Evolutionary conservation across 169 alveolate species (phyloP).

Genomic region (Plasmodium falciparum): DNA sequence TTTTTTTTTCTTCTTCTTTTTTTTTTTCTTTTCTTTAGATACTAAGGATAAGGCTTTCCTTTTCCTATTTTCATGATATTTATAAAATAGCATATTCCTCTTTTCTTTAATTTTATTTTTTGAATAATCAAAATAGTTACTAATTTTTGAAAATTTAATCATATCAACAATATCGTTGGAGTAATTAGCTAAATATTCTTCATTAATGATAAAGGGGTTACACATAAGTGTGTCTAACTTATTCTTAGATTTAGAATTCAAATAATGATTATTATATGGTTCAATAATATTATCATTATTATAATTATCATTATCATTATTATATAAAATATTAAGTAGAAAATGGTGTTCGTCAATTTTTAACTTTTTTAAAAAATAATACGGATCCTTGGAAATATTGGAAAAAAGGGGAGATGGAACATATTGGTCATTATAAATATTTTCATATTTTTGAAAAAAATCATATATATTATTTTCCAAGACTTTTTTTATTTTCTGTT

Average conservation of each 20-base stretch:
- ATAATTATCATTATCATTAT: too few relatives aligned
- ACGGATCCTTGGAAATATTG: conserved; percentile 12
- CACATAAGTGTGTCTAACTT: too few relatives aligned
- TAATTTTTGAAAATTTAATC: conserved; percentile 28
- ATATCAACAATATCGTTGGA: conserved; percentile 28
- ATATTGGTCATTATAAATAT: neutral
- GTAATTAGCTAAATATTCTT: conserved; percentile 9
- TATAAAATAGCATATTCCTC: conserved; percentile 25
- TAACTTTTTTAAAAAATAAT: conserved; percentile 48
- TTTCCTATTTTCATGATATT: neutral
- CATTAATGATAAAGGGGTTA: too few relatives aligned
- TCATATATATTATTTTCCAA: conserved; percentile 37
- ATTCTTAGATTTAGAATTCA: too few relatives aligned
- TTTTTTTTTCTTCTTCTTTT: conserved; percentile 7
- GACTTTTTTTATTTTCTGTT: conserved; percentile 35
- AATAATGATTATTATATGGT: too few relatives aligned
- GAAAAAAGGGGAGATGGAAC: neutral
- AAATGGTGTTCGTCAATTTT: conserved; percentile 59
- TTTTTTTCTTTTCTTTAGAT: conserved; percentile 3
- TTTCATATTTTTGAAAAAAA: conserved; percentile 2
- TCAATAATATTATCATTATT: too few relatives aligned
- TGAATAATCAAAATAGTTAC: conserved; percentile 27
- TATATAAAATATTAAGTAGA: conserved; percentile 36
- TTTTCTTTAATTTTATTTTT: conserved; percentile 39
- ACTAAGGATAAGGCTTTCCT: neutral